These are phyloP conservation scores for Globisporangium recalcitrans DNA, from an alignment of 352 stramenopile species.

Conservation along the genomic window DNA sequence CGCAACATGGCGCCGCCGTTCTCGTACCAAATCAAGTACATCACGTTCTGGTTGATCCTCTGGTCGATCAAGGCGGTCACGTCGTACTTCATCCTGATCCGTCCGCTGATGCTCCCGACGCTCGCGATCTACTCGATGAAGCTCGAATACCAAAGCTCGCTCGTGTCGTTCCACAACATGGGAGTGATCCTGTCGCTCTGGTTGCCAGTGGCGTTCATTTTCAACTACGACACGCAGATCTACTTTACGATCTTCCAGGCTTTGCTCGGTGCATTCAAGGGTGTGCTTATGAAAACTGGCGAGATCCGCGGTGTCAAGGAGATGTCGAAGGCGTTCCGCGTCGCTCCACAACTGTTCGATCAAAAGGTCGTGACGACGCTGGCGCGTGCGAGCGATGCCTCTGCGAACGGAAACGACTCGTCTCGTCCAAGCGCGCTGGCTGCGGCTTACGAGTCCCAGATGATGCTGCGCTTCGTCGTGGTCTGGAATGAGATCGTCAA, in stretches of 20 bases:
- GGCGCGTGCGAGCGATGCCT: conserved; percentile 50
- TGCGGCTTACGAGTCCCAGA: conserved; percentile 67
- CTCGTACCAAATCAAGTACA: conserved; percentile 59
- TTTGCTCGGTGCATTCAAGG: conserved; percentile 54
- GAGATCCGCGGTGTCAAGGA: conserved; percentile 66
- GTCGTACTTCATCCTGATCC: conserved; percentile 66
- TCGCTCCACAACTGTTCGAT: conserved; percentile 71
- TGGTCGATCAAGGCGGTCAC: conserved; percentile 48
- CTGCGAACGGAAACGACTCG: conserved; percentile 34
- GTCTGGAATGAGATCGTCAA: conserved; percentile 85
- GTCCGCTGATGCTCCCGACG: conserved; percentile 58
- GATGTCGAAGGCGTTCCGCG: conserved; percentile 72
- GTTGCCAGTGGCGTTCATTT: conserved; percentile 64
- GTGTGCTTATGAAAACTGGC: conserved; percentile 69
- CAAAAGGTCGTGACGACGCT: conserved; percentile 69
- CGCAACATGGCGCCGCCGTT: conserved; percentile 60
- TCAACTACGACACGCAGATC: conserved; percentile 80
- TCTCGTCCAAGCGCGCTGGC: conserved; percentile 40
- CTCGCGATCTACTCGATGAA: conserved; percentile 71
- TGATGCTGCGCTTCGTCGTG: conserved; percentile 79
- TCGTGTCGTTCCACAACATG: conserved; percentile 74
- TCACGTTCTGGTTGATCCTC: conserved; percentile 54
- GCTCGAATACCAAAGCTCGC: conserved; percentile 56
- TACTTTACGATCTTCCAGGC: conserved; percentile 80
- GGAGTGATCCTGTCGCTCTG: conserved; percentile 62